These are phyloP conservation scores for Grigorovia transvaalensis DNA, from an alignment of 805 yeast genomes.

Conservation along the genomic window DNA sequence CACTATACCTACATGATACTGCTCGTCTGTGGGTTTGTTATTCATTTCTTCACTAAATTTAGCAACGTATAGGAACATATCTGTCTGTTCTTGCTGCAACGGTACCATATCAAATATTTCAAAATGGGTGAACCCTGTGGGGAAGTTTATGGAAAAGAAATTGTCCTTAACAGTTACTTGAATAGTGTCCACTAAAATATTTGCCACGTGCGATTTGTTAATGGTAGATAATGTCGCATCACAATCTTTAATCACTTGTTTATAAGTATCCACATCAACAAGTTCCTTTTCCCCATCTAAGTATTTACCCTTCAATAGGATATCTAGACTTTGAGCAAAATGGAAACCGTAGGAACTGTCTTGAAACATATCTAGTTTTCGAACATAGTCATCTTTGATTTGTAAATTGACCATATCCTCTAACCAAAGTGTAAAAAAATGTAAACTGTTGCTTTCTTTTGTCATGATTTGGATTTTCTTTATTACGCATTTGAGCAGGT, in stretches of 20 bases:
- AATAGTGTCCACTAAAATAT: neutral
- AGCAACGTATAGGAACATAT: neutral
- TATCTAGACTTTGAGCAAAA: slow-evolving; percentile 5
- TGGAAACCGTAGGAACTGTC: slow-evolving; percentile 5
- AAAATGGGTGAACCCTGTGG: neutral
- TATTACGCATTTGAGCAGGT: neutral
- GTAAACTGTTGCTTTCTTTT: slow-evolving; percentile 8
- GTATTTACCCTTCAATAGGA: neutral
- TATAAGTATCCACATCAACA: neutral
- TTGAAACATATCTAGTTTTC: slow-evolving; percentile 2
- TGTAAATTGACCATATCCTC: slow-evolving; percentile 12
- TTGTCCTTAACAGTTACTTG: neutral
- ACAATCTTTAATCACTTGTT: neutral
- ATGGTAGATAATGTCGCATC: neutral
- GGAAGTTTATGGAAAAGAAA: neutral
- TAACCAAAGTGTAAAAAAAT: slow-evolving; percentile 15
- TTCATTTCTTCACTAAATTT: neutral
- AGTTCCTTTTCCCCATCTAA: neutral
- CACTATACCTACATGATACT: neutral
- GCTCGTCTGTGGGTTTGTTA: neutral
- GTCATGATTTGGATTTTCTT: slow-evolving; percentile 6
- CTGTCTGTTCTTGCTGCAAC: neutral
- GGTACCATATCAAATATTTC: neutral
- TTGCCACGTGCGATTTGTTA: neutral
- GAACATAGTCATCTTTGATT: slow-evolving; percentile 15